phyloP scores from a whole-genome alignment of 2,329 filamentous ascomycete species.

The Cryoendolithus antarcticus region DNA sequence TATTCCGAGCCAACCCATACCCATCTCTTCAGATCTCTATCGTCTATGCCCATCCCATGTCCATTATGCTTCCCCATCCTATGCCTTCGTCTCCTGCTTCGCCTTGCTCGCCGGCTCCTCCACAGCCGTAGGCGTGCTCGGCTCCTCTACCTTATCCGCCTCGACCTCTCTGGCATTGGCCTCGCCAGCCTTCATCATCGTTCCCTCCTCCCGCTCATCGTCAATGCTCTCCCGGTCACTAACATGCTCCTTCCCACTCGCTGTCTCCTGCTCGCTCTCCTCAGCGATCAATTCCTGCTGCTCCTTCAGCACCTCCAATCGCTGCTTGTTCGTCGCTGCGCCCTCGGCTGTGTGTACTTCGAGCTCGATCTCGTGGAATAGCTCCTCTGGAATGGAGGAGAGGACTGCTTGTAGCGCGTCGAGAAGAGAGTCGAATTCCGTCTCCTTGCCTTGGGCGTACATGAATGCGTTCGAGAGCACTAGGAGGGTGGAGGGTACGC shows the following conservation, averaged over 20 bases:
- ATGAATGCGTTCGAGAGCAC: slow-evolving; percentile 97
- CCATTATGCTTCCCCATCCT: too few species aligned
- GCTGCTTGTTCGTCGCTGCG: slow-evolving; percentile 96
- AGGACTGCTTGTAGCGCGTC: slow-evolving; percentile 86
- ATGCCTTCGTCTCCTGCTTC: too few species aligned
- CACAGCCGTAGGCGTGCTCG: too few species aligned
- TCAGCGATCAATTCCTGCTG: slow-evolving; percentile 97
- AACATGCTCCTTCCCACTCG: slow-evolving; percentile 33
- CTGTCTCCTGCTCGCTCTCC: slow-evolving; percentile 82
- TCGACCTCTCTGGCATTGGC: too few species aligned
- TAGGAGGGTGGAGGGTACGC: slow-evolving; percentile 89
- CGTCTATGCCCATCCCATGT: too few species aligned
- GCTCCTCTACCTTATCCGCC: too few species aligned
- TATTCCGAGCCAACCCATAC: too few species aligned
- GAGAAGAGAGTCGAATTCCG: slow-evolving; percentile 77
- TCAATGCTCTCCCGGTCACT: slow-evolving; percentile 89
- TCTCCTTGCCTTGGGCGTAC: slow-evolving; percentile 78
- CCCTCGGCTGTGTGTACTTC: slow-evolving; percentile 96
- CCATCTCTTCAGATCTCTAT: too few species aligned
- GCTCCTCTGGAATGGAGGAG: slow-evolving; percentile 88
- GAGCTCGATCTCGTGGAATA: slow-evolving; percentile 98
- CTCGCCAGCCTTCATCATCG: not conserved
- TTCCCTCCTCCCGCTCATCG: slow-evolving; percentile 35
- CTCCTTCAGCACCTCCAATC: slow-evolving; percentile 94
- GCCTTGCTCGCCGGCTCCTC: too few species aligned